Conservation (phyloP, 2,329 filamentous ascomycete genomes). For the Stachybotrys chlorohalonatus region DNA sequence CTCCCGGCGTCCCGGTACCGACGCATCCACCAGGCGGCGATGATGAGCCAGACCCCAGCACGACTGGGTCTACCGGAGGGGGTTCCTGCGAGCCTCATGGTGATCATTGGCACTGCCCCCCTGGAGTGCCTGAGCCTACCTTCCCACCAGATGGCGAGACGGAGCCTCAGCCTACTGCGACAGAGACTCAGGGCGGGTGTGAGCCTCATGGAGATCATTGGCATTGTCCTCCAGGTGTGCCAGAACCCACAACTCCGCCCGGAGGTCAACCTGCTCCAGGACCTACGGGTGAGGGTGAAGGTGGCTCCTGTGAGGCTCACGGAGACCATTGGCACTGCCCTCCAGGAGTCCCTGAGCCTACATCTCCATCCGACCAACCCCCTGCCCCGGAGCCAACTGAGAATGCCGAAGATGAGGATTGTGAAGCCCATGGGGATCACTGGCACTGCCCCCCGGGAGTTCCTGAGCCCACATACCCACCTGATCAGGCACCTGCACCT, state of each 20-base stretch:
- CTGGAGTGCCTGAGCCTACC: background rate
- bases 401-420: too few relatives aligned
- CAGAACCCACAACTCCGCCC: background rate
- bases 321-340: slow-evolving; percentile 5
- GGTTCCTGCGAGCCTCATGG: background rate
- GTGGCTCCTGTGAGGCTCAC: slow-evolving; percentile 1
- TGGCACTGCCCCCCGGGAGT: background rate
- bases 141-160: background rate
- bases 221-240: slow-evolving; percentile 2
- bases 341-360: slow-evolving; percentile 1
- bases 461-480: slow-evolving; percentile 3
- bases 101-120: background rate
- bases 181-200: background rate
- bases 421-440: background rate
- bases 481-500: background rate
- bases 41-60: background rate
- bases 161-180: background rate
- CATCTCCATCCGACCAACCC: too few relatives aligned
- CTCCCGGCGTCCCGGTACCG: slow-evolving; percentile 2
- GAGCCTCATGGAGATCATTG: slow-evolving; percentile 1
- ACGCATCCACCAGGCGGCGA: background rate
- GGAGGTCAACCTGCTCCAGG: background rate
- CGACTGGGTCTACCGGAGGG: background rate
- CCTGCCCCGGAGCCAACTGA: background rate
- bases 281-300: background rate